Evolutionary conservation across 257 asterid genomes (phyloP), one percentile per base, ranked within the genome.

Genomic region (Nyctanthes arbortristis): DNA sequence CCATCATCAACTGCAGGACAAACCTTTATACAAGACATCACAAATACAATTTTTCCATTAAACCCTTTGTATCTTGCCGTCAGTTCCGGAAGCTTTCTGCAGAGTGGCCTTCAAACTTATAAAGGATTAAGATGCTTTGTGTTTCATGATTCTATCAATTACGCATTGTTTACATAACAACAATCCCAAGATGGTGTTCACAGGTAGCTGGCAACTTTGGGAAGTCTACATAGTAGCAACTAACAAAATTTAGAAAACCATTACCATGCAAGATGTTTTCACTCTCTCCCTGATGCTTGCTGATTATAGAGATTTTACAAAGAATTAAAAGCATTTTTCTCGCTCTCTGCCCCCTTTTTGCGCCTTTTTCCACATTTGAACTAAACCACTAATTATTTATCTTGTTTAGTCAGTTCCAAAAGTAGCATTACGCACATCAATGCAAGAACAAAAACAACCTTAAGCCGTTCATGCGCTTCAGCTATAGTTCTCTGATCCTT

Each of bases 391-490:
- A 45, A 24, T 27, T 52, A 52, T 24, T 52, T 52, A 24, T 52
- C 31, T 52, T 10, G 31, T 24, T 52, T 52, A 10, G 14, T 31
- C 24, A 52, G 24, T 52, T 52, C 59, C 59, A 22, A 52, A 52
- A 25, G 59, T 8, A 45, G 25, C 55, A 45, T 45, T 22, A 43
- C n/a, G 59, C 59, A 43, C 59, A 71, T 12, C 43, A 67, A 66
- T 49, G 67, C 34, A 37, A 74, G 72, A 32, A 63, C 55, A 67
- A 32, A 30, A 52, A 37, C 73, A 68, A 93, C 99, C 99, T 94
- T 94, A 49, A 94, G 95, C 73, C 95, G 87, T 81, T 94, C 99
- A 66, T 94, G 99, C 39, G 93, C 97, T 86, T 94, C 99, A 67
- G 96, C 93, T 70, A 87, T 86, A 66, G 97, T 84, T 81, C 82